Base-by-base conservation (phyloP, 371 early-diverging fungal genomes). In the Lichtheimia ramosa region DNA sequence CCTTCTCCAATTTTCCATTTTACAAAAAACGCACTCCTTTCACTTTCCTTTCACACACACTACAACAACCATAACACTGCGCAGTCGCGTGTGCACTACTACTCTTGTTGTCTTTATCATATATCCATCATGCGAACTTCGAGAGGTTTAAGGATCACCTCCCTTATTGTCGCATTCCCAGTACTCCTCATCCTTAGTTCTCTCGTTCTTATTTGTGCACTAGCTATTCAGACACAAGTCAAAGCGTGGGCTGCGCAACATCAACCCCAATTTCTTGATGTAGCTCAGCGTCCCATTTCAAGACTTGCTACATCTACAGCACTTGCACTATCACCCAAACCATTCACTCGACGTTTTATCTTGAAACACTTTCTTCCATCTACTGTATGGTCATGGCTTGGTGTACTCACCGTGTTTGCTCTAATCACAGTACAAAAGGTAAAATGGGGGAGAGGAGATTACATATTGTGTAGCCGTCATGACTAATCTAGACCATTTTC, bases 121-220 rank as follows among this genome's bases (percentile, higher is more conserved):
- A 46, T 46, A 46, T 21, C 46, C 46, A 40, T 25, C 23, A 61
- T 61, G 62, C 62, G 62, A 42, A 50, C 62, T 39, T 60, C 60
- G 21, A 52, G 63, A 58, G 63, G 58, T 28, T 39, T 63, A 39
- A 53, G 58, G 27, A 63, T 63, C 40, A 63, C 63, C 20, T 63
- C 63, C 21, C 34, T 63, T 23, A 63, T 63, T 21, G 63, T 63
- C n/a, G 63, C 51, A 20, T 63, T 53, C 16, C 63, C 63, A 13
- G 63, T 63, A 40, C 39, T 55, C 21, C 55, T 63, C 42, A 63
- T 63, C 43, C 63, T 63, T 54, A 54, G 55, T 40, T 63, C 63
- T 20, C 63, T 63, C 41, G 53, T 63, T 16, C 41, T 55, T 46
- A 63, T 63, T 48, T 48, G 58, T 48, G 54, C 55, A 49, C 48